Percentiles rank a stretch among this genome's conserved stretches.
These are phyloP conservation scores for Hymenoscyphus occultus DNA, from an alignment of 2,329 filamentous ascomycete genomes.

Conservation along the genomic window DNA sequence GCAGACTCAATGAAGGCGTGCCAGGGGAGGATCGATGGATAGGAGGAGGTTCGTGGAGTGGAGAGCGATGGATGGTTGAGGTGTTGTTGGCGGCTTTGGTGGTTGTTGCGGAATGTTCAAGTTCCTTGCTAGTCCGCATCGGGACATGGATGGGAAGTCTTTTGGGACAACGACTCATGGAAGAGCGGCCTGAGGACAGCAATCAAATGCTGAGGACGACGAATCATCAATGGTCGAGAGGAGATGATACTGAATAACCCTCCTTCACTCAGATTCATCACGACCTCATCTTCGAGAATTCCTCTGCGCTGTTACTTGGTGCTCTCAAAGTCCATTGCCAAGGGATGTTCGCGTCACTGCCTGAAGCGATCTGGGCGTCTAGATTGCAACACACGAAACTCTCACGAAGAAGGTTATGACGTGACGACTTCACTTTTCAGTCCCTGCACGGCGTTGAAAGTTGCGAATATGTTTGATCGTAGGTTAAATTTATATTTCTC, in stretches of 20 bases:
- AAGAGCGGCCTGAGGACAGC: background rate
- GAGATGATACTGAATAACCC: background rate
- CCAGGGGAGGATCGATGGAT: background rate
- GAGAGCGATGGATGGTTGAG: background rate
- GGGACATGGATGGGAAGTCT: background rate
- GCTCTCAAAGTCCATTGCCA: background rate
- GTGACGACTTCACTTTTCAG: background rate
- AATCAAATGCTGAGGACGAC: background rate
- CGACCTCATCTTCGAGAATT: background rate
- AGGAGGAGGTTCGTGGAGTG: background rate
- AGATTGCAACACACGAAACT: conserved; percentile 3
- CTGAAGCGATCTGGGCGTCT: conserved; percentile 1
- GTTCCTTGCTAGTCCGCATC: conserved; percentile 1
- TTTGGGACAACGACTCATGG: conserved; percentile 1
- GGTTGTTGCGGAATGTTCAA: conserved; percentile 5
- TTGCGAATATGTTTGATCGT: background rate
- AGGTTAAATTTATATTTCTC: background rate
- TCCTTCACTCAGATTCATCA: background rate
- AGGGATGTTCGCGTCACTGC: background rate
- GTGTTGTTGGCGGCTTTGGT: conserved; percentile 2
- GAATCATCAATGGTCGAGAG: background rate
- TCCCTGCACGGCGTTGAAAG: background rate
- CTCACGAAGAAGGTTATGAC: background rate
- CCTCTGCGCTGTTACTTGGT: background rate
- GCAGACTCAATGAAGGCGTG: background rate